Evolutionary conservation across 441 rosid species (phyloP).

Genomic region (Aquilaria agallochum): DNA sequence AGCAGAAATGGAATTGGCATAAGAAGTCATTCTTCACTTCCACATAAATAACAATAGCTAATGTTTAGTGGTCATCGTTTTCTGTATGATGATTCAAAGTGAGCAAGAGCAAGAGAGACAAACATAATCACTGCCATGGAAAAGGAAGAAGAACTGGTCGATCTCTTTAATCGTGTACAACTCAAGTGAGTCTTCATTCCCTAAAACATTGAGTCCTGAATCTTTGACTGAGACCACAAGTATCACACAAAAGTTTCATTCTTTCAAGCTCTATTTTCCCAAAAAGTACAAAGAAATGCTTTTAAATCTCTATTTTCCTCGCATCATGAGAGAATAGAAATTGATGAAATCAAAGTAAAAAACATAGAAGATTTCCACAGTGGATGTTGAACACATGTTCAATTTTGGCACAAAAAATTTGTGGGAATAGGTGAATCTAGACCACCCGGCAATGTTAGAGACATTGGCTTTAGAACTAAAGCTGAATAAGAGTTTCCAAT

Average conservation of each 20-base stretch:
- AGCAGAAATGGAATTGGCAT: too few relatives aligned
- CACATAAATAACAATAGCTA: too few relatives aligned
- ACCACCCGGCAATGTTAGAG: too few relatives aligned
- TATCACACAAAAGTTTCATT: slow-evolving; percentile 33
- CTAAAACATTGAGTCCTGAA: slow-evolving; percentile 24
- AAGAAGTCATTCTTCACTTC: too few relatives aligned
- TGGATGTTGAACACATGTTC: slow-evolving; percentile 18
- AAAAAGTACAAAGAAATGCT: slow-evolving; percentile 40
- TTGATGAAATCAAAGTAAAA: slow-evolving; percentile 31
- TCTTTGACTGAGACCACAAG: slow-evolving; percentile 15
- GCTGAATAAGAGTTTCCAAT: too few relatives aligned
- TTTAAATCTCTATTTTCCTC: slow-evolving; percentile 39
- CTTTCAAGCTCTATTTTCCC: neutral
- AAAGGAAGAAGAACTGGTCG: slow-evolving; percentile 40
- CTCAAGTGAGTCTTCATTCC: slow-evolving; percentile 7
- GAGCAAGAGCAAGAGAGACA: slow-evolving; percentile 45
- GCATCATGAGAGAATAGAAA: slow-evolving; percentile 32
- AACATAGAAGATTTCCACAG: slow-evolving; percentile 47
- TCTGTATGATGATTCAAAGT: slow-evolving; percentile 41
- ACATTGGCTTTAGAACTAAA: too few relatives aligned
- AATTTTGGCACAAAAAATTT: slow-evolving; percentile 26
- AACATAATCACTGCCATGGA: slow-evolving; percentile 36
- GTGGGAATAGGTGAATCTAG: slow-evolving; percentile 22
- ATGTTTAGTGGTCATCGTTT: too few relatives aligned
- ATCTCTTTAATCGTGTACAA: slow-evolving; percentile 40